Percentiles rank a stretch among this genome's conserved stretches.
phyloP scores from a whole-genome alignment of 2,329 filamentous ascomycete genomes.

The Harringtonia lauricola region DNA sequence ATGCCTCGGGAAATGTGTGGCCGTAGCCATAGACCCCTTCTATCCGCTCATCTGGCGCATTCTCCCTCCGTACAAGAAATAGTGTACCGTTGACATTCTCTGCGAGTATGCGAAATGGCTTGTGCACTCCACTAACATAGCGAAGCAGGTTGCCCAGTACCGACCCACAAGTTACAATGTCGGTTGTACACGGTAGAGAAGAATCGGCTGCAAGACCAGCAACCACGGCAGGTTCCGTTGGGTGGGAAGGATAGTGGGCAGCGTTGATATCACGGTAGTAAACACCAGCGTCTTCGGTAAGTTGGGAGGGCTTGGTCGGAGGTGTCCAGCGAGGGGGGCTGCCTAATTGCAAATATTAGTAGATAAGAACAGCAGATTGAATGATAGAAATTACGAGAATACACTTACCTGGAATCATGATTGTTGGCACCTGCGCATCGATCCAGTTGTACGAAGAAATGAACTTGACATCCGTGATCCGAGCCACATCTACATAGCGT shows the following conservation, averaged over 20 bases:
- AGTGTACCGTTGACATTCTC: constrained; percentile 44
- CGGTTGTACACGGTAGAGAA: constrained; percentile 25
- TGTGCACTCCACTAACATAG: constrained; percentile 34
- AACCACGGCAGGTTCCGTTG: constrained; percentile 36
- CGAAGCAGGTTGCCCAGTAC: constrained; percentile 51
- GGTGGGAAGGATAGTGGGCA: constrained; percentile 35
- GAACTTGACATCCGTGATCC: constrained; percentile 14
- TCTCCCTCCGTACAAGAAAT: constrained; percentile 53
- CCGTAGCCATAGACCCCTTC: constrained; percentile 47
- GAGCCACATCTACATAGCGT: constrained; percentile 8
- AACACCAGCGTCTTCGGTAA: constrained; percentile 32
- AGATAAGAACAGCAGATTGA: neutral
- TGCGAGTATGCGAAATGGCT: constrained; percentile 46
- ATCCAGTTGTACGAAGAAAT: constrained; percentile 28
- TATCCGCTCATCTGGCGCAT: constrained; percentile 45
- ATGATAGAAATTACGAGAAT: neutral
- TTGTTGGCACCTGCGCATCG: constrained; percentile 13
- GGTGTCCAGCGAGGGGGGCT: constrained; percentile 40
- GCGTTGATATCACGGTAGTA: constrained; percentile 46
- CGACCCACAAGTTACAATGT: constrained; percentile 49
- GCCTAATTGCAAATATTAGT: constrained; percentile 21
- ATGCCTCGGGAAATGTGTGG: constrained; percentile 54
- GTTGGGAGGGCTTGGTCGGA: constrained; percentile 16
- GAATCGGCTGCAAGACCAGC: constrained; percentile 25
- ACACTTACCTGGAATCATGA: constrained; percentile 22